Conservation (phyloP, 352 stramenopile species). For the Ophiocytium majus region DNA sequence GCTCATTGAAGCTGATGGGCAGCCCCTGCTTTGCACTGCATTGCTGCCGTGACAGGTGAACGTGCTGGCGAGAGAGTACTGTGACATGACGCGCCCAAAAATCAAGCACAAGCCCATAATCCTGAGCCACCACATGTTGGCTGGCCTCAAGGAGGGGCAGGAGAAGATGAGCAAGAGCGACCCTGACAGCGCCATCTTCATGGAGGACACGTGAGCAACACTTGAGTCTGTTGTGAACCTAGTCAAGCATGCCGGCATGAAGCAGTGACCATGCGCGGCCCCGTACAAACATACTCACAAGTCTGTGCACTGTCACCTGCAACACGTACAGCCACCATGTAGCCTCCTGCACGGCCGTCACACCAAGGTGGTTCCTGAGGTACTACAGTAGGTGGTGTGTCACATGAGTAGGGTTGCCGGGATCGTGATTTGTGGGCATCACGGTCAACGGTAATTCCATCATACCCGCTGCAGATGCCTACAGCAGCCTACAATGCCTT, state of each 20-base stretch:
- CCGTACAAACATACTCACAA: no score
- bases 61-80: slow-evolving; percentile 98
- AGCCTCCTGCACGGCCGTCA: no score
- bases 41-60: slow-evolving; percentile 45
- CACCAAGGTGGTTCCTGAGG: no score
- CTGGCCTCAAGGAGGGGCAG: slow-evolving; percentile 95
- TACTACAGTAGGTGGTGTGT: no score
- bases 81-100: slow-evolving; percentile 82
- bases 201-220: slow-evolving; percentile 82
- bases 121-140: slow-evolving; percentile 98
- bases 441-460: no score
- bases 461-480: no score
- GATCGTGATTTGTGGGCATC: no score
- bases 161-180: slow-evolving; percentile 99
- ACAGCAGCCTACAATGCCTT: no score
- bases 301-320: no score
- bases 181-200: slow-evolving; percentile 89
- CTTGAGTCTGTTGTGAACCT: not conserved
- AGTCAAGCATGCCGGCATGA: not conserved
- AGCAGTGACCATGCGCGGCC: not conserved
- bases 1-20: not conserved
- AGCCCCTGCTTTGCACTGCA: not conserved
- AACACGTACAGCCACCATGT: no score
- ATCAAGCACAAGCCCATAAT: slow-evolving; percentile 78
- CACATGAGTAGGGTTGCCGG: no score